phyloP scores from a whole-genome alignment of 2,329 filamentous ascomycete species.

The Akanthomyces muscarius region DNA sequence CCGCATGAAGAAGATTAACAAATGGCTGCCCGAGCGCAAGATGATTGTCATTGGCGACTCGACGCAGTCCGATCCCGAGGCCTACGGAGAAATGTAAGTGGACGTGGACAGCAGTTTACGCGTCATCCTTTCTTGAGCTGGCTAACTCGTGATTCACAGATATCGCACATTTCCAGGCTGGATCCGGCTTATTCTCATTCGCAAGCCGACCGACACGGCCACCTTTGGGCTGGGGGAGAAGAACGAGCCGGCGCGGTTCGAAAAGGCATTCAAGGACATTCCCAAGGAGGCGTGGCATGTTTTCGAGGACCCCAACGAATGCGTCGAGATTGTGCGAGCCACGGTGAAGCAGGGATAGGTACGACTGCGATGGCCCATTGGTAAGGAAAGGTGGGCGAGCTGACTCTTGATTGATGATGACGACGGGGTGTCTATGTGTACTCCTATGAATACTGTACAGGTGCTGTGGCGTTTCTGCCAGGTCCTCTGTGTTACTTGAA shows the following conservation, averaged over 20 bases:
- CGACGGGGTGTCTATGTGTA: not conserved
- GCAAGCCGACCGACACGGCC: slow-evolving; percentile 74
- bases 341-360: slow-evolving; percentile 8
- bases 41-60: slow-evolving; percentile 87
- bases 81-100: slow-evolving; percentile 74
- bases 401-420: not conserved
- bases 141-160: slow-evolving; percentile 30
- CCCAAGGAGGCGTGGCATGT: slow-evolving; percentile 72
- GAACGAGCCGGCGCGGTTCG: slow-evolving; percentile 71
- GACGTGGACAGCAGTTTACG: not conserved
- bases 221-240: slow-evolving; percentile 66
- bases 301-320: slow-evolving; percentile 73
- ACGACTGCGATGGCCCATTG: not conserved
- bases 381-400: not conserved
- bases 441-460: not conserved
- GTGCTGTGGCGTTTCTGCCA: not conserved
- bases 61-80: slow-evolving; percentile 86
- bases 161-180: slow-evolving; percentile 66
- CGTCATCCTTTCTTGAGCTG: not conserved
- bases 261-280: slow-evolving; percentile 74
- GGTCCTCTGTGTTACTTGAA: not conserved
- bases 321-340: slow-evolving; percentile 28
- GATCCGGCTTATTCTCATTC: slow-evolving; percentile 80
- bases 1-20: slow-evolving; percentile 71
- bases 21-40: slow-evolving; percentile 72